Base-by-base conservation (phyloP, 2,329 filamentous ascomycete genomes). In the Diaporthe longicolla region DNA sequence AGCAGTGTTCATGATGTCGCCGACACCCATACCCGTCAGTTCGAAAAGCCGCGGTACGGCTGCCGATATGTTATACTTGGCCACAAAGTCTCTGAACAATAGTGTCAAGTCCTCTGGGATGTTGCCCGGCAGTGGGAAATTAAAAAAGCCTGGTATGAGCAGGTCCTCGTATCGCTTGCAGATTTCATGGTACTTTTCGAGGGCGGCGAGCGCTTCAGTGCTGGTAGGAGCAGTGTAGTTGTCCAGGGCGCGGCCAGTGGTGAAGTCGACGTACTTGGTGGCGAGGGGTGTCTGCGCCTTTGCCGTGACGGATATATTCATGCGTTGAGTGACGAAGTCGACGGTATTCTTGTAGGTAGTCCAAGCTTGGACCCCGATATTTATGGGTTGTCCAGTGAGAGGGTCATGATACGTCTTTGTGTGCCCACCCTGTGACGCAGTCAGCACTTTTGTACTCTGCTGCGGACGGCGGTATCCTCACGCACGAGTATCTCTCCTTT, bases 271-370 rank as follows among this genome's bases (percentile, higher is more conserved):
- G 50, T 69, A 69, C 65, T 69, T 43, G 45, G 48, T 69, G 24
- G 50, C 13, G n/a, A 69, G 45, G 4, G 65, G 4, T 21, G 50
- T 54, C 45, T 55, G 65, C 13, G 45, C 11, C 24, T 40, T 37
- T 40, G 32, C 10, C 50, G 21, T 43, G n/a, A 69, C 83, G 77
- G 74, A 79, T 26, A 82, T 79, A 21, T 82, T 75, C 71, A 82
- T 78, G n/a, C 81, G 43, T 43, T 55, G 8, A 17, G 50, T 69
- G 19, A 69, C 55, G 73, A 81, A 83, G 15, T 80, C 76, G 29
- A 78, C 76, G 1, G 83, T 79, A 21, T 82, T 79, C 43, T 79
- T 81, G 75, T 84, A 80, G 58, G 82, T 75, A 40, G 79, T 78
- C 40, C 78, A 78, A 0, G 74, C 73, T 52, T 79, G 77, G 0